phyloP scores from a whole-genome alignment of 306 rosid genomes.

The apple (Malus domestica) region ASM211411v1 NC_041804.1:4590001-4590500 shows the following conservation, averaged over 20 bases:
- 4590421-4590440: not conserved
- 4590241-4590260: not conserved
- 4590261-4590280: slow-evolving; percentile 10
- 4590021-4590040: not conserved
- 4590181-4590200: not conserved
- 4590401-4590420: slow-evolving; percentile 19
- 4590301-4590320: slow-evolving; percentile 6
- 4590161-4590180: not conserved
- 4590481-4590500: not conserved
- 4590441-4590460: not conserved
- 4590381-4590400: slow-evolving; percentile 7
- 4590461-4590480: not conserved
- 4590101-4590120: not conserved
- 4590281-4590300: slow-evolving; percentile 2
- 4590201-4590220: not conserved
- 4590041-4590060: no score
- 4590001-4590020: no score
- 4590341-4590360: not conserved
- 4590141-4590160: not conserved
- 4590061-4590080: not conserved
- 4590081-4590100: not conserved
- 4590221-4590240: slow-evolving; percentile 22
- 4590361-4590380: slow-evolving; percentile 3
- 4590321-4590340: not conserved
- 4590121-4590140: not conserved